Evolutionary conservation across 768 basidiomycete genomes (phyloP).

Genomic region (Mycena vitilis): DNA sequence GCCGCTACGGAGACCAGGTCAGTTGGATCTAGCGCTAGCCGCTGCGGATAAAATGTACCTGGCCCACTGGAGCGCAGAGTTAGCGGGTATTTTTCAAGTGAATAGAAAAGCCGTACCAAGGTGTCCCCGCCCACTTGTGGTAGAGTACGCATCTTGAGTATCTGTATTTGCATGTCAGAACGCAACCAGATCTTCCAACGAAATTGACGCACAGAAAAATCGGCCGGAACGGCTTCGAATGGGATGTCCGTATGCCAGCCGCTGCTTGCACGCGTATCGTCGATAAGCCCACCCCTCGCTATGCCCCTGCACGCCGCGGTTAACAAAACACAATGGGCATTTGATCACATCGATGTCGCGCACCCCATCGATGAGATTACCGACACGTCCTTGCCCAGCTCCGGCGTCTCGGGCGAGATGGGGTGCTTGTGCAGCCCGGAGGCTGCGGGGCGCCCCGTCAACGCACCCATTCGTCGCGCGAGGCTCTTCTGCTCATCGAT

Average conservation of each 20-base stretch:
- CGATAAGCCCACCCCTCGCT: conserved; percentile 10
- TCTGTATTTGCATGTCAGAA: conserved; percentile 32
- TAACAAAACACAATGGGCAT: not conserved
- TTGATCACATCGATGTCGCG: conserved; percentile 17
- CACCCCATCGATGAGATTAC: conserved; percentile 61
- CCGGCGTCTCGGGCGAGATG: conserved; percentile 57
- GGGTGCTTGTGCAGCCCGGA: conserved; percentile 68
- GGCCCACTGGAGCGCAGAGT: conserved; percentile 46
- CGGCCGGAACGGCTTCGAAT: conserved; percentile 69
- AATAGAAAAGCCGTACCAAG: conserved; percentile 44
- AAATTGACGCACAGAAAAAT: conserved; percentile 63
- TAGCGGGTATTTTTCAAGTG: not conserved
- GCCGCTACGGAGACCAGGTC: conserved; percentile 43
- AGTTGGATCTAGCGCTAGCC: not conserved
- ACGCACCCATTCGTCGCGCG: conserved; percentile 56
- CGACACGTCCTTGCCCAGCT: conserved; percentile 65
- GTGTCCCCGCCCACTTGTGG: conserved; percentile 55
- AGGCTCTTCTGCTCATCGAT: conserved; percentile 64
- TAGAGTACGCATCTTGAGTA: conserved; percentile 54
- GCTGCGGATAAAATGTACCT: conserved; percentile 39
- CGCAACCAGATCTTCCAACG: too few species aligned
- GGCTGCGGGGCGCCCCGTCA: conserved; percentile 59
- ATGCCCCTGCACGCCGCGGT: not conserved
- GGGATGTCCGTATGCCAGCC: conserved; percentile 68
- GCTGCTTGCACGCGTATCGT: conserved; percentile 14